These are phyloP conservation scores for Blastobotrys niveus DNA, from an alignment of 1,139 yeast species.

Conservation along the genomic window DNA sequence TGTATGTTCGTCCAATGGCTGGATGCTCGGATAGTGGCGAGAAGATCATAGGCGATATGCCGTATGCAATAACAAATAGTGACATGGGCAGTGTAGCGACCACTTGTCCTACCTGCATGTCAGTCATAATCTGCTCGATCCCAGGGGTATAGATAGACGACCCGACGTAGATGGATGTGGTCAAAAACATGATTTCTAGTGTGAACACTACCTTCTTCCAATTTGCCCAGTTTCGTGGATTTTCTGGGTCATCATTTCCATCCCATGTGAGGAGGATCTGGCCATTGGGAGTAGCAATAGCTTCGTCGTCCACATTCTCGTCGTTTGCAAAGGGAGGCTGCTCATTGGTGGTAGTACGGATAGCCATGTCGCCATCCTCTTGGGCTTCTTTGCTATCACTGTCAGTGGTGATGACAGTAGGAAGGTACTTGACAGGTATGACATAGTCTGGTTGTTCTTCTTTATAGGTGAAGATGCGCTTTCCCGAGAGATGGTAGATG, in stretches of 20 bases:
- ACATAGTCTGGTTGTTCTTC: slow-evolving; percentile 21
- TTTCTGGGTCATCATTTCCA: slow-evolving; percentile 50
- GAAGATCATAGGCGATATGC: slow-evolving; percentile 51
- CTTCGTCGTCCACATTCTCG: too few species aligned
- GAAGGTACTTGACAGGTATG: slow-evolving; percentile 16
- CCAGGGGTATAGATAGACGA: slow-evolving; percentile 61
- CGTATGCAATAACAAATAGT: slow-evolving; percentile 53
- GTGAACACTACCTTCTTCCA: slow-evolving; percentile 39
- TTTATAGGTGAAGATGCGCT: slow-evolving; percentile 13
- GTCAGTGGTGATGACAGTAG: background rate
- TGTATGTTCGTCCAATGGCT: slow-evolving; percentile 47
- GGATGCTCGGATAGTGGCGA: slow-evolving; percentile 53
- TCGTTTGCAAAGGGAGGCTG: too few species aligned
- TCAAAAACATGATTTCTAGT: slow-evolving; percentile 41
- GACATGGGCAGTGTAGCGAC: slow-evolving; percentile 48
- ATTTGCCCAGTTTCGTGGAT: slow-evolving; percentile 54
- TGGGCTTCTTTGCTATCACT: too few species aligned
- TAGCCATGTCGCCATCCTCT: too few species aligned
- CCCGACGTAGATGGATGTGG: slow-evolving; percentile 53
- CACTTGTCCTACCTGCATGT: slow-evolving; percentile 42
- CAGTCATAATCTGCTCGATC: slow-evolving; percentile 39
- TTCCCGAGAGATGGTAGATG: slow-evolving; percentile 17
- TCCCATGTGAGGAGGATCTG: slow-evolving; percentile 40
- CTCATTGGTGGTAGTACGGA: too few species aligned
- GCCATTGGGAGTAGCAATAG: too few species aligned